These are phyloP conservation scores for Ophiostoma ips DNA, from an alignment of 2,329 filamentous ascomycete genomes.

Conservation along the genomic window DNA sequence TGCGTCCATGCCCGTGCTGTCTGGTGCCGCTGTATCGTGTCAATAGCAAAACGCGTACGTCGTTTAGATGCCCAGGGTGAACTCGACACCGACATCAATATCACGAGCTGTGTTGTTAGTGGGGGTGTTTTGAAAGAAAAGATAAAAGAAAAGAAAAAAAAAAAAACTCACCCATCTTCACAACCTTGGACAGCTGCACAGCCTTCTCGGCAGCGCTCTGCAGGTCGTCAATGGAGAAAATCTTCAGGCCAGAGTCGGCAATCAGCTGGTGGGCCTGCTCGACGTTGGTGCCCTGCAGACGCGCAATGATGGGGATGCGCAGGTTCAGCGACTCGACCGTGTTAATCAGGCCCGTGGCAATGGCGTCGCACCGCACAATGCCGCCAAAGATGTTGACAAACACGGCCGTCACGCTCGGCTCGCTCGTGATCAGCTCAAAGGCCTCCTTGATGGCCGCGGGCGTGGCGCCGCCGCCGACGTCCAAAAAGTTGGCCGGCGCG, in stretches of 20 bases:
- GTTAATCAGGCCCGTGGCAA: constrained; percentile 89
- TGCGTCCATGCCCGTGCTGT: too few relatives aligned
- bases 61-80: constrained; percentile 75
- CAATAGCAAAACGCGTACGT: neutral
- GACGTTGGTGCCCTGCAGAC: constrained; percentile 97
- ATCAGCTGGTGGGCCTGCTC: constrained; percentile 84
- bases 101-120: constrained; percentile 52
- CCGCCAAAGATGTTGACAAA: constrained; percentile 99
- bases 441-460: constrained; percentile 93
- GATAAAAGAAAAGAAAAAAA: neutral
- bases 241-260: constrained; percentile 97
- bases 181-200: constrained; percentile 97
- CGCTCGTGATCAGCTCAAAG: constrained; percentile 96
- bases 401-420: constrained; percentile 95
- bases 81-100: constrained; percentile 94
- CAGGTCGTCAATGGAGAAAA: constrained; percentile 97
- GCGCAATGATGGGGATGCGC: constrained; percentile 89
- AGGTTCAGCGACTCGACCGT: constrained; percentile 92
- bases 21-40: too few relatives aligned
- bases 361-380: constrained; percentile 95
- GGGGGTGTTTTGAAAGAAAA: neutral
- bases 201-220: constrained; percentile 96
- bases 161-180: constrained; percentile 73
- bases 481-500: constrained; percentile 92
- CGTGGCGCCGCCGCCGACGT: constrained; percentile 94